Conservation (phyloP, 345 rosid genomes). For the Psidium friedrichsthalianum region DNA sequence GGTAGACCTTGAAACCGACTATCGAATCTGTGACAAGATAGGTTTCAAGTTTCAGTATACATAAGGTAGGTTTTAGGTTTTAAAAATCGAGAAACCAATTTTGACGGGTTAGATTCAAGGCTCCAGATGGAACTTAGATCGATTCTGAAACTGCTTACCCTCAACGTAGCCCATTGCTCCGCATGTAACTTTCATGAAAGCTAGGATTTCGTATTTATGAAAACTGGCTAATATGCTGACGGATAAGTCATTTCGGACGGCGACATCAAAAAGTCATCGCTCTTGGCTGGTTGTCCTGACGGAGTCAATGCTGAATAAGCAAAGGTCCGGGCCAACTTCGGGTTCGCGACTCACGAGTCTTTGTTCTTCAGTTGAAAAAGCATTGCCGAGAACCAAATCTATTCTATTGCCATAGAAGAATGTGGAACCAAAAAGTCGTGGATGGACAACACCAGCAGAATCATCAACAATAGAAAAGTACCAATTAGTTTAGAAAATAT, state of each 20-base stretch:
- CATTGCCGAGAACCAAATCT: not conserved
- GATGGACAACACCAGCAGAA: not conserved
- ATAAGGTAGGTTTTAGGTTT: too few relatives aligned
- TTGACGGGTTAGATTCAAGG: too few relatives aligned
- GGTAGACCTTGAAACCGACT: too few relatives aligned
- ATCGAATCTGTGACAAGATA: too few relatives aligned
- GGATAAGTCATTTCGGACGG: not conserved
- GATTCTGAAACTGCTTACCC: too few relatives aligned
- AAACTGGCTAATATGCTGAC: not conserved
- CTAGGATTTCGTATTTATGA: not conserved
- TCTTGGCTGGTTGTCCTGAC: not conserved
- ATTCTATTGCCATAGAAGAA: not conserved
- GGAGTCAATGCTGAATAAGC: not conserved
- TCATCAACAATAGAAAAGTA: not conserved
- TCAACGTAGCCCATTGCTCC: not conserved
- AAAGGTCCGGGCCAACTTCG: not conserved
- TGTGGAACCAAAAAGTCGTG: not conserved
- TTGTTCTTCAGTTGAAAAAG: not conserved
- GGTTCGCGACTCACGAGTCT: not conserved
- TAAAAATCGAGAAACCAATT: too few relatives aligned
- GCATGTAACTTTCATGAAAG: not conserved
- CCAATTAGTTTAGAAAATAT: not conserved
- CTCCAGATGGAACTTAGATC: too few relatives aligned
- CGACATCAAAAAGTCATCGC: not conserved
- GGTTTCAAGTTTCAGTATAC: too few relatives aligned